A percentile compares a stretch with the other conserved stretches of the same genome.
phyloP scores from a whole-genome alignment of 805 yeast species.

The Metschnikowia aberdeeniae region DNA sequence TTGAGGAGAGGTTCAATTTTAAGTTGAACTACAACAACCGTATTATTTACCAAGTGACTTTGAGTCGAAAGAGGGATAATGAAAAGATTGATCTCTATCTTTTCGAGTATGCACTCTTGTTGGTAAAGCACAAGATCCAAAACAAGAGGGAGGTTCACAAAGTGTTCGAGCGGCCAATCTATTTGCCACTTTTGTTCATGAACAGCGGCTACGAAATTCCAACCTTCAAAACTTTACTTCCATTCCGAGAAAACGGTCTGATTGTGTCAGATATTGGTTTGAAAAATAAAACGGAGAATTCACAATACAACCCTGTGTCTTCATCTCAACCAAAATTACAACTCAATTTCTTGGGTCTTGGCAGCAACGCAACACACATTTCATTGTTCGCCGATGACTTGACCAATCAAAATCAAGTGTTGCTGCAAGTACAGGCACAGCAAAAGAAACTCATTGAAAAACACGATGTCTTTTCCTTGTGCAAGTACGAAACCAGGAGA shows the following conservation, averaged over 20 bases:
- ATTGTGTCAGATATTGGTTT: conserved; percentile 32
- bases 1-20: conserved; percentile 82
- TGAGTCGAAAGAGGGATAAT: conserved; percentile 65
- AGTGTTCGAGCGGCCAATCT: conserved; percentile 86
- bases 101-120: conserved; percentile 81
- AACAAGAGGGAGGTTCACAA: conserved; percentile 88
- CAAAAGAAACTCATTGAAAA: conserved; percentile 67
- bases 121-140: conserved; percentile 80
- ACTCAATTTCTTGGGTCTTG: conserved; percentile 49
- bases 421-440: conserved; percentile 76
- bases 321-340: conserved; percentile 39
- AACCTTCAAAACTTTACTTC: conserved; percentile 44
- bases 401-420: conserved; percentile 70
- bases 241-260: conserved; percentile 33
- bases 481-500: conserved; percentile 68
- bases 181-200: conserved; percentile 68
- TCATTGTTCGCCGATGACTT: conserved; percentile 50
- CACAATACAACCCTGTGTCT: conserved; percentile 25
- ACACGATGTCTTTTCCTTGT: conserved; percentile 75
- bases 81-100: conserved; percentile 82
- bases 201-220: conserved; percentile 80
- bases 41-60: conserved; percentile 71
- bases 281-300: conserved; percentile 25
- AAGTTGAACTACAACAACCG: conserved; percentile 80
- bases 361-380: conserved; percentile 51